Evolutionary conservation across 352 stramenopile species (phyloP).

Genomic region (Phytophthora pinifolia): DNA sequence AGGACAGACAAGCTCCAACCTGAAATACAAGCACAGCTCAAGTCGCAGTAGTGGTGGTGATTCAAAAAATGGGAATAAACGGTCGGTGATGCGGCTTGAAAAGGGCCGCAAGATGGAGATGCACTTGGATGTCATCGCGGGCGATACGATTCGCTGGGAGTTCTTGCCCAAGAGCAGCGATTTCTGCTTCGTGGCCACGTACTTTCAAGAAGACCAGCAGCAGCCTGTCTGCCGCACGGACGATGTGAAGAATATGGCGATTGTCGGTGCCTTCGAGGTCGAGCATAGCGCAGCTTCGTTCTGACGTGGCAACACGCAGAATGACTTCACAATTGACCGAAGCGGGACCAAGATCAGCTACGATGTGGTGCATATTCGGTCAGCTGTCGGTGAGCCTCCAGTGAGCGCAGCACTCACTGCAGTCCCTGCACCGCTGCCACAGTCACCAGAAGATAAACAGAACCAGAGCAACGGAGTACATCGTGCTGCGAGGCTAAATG

Average conservation of each 20-base stretch:
- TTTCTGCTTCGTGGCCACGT: slow-evolving; percentile 62
- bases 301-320: slow-evolving; percentile 71
- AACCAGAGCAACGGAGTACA: slow-evolving; percentile 8
- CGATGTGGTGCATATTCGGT: slow-evolving; percentile 49
- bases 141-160: slow-evolving; percentile 64
- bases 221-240: slow-evolving; percentile 52
- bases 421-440: neutral
- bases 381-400: slow-evolving; percentile 9
- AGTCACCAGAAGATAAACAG: slow-evolving; percentile 8
- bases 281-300: slow-evolving; percentile 69
- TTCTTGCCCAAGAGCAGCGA: slow-evolving; percentile 61
- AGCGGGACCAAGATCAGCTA: slow-evolving; percentile 67
- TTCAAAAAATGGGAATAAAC: slow-evolving; percentile 7
- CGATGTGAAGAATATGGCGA: slow-evolving; percentile 65
- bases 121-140: slow-evolving; percentile 72
- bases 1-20: slow-evolving; percentile 21
- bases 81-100: slow-evolving; percentile 40
- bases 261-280: slow-evolving; percentile 46
- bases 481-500: slow-evolving; percentile 30
- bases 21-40: slow-evolving; percentile 13
- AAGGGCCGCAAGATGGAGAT: slow-evolving; percentile 79
- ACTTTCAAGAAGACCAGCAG: slow-evolving; percentile 59
- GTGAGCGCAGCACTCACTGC: neutral
- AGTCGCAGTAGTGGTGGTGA: slow-evolving; percentile 12
- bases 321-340: slow-evolving; percentile 58